Evolutionary conservation across 495 filamentous ascomycete genomes (phyloP), one percentile per base, ranked within the genome.

Genomic region (Daldinia vernicosa): DNA sequence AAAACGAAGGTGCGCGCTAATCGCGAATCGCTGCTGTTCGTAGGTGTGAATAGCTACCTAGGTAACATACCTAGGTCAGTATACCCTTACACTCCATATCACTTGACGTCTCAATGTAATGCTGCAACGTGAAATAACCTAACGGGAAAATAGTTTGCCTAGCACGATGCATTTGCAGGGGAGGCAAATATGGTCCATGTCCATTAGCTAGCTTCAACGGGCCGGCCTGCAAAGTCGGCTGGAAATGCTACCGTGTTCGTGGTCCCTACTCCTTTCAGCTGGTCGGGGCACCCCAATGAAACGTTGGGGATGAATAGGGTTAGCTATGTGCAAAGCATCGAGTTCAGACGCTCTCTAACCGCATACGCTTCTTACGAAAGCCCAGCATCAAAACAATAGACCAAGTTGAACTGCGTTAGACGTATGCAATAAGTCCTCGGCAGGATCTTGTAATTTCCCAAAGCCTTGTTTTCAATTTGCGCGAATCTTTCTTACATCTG

Each of bases 181-280:
- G 19, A 24, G 19, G 2, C 2, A 47, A 47, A 14, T 47, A 22
- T 24, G 43, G 43, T 24, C 43, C 37, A 40, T 40, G 37, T 40
- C 12, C 43, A 47, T 22, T 11, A 47, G 19, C 19, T 14, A 47
- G 43, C 43, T 47, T 47, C 8, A 47, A 47, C 43, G 43, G 43
- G 43, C 43, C 43, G 43, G 43, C 43, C 43, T 47, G 43, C 43
- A 47, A 47, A 47, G 19, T 47, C 43, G 43, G 43, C 19, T 47
- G 43, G 3, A 22, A 24, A 47, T 47, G 43, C 4, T 47, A 47
- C 43, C 43, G 24, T 47, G 43, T 22, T 47, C 43, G 19, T 22
- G 43, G 17, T 24, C 43, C 43, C 43, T 47, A 47, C 43, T 24
- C 43, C 19, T 47, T 47, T 47, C 17, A 47, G 43, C 8, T 47